Base-by-base conservation (phyloP, 768 basidiomycete genomes). In the Lactarius sp. region DNA sequence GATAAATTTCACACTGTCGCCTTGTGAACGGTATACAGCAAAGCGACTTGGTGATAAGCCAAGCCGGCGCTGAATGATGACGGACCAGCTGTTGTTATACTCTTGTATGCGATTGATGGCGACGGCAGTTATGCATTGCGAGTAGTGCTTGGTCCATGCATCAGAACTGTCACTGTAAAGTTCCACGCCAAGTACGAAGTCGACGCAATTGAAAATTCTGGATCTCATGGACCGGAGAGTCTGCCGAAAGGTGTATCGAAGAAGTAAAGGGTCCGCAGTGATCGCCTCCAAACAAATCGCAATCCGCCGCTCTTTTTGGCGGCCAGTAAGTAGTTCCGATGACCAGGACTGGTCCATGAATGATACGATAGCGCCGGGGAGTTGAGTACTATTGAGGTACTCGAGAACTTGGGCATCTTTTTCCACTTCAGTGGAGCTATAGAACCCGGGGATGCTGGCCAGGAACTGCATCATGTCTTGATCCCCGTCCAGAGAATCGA, bases 401-500 rank as follows among this genome's bases (percentile, higher is more conserved):
- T 42, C 22, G 36, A 63, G 52, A 18, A 59, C 52, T 22, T 52
- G 27, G 4, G 62, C 33, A n/a, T 59, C 27, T 2, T 27, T 27
- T 27, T 27, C 27, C 27, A 27, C 27, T 27, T 27, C 27, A 27
- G 27, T 0, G n/a, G 62, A 63, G 6, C 14, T 33, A 22, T 63
- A 63, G 14, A 63, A 63, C 12, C n/a, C 31, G 4, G 62, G 62
- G n/a, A 63, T 22, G n/a, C 56, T 57, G 2, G 44, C 44, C n/a
- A 63, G 16, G 37, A 63, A 63, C 14, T 53, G 34, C 37, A 53
- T 51, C 56, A 63, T 18, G 4, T 63, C 52, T 37, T 63, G 51
- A 18, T 63, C 62, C 10, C 52, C 34, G 31, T 9, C 37, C 42
- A 59, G 31, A 33, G 44, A 46, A 18, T 22, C 20, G 37, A 63